phyloP scores from a whole-genome alignment of 352 stramenopile species.

The Pythium brachiatum region DNA sequence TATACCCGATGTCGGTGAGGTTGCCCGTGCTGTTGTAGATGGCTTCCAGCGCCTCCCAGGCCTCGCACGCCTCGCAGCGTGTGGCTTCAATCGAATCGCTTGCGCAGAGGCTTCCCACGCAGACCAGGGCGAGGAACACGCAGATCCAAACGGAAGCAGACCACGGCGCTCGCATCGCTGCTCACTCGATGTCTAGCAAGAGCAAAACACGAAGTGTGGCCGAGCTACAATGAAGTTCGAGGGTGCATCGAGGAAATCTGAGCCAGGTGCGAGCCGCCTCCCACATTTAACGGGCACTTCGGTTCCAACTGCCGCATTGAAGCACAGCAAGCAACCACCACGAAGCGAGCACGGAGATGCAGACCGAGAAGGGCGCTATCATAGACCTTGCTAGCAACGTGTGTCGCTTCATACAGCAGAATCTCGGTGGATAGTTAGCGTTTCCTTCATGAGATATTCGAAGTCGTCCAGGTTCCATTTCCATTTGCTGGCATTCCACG shows the following conservation, averaged over 20 bases:
- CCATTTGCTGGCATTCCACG: neutral
- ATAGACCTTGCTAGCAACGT: too few relatives aligned
- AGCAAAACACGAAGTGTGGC: neutral
- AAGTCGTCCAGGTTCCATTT: neutral
- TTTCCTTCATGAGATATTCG: too few relatives aligned
- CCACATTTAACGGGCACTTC: neutral
- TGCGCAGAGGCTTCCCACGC: neutral
- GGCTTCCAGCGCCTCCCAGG: slow-evolving; percentile 10
- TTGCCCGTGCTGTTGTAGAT: slow-evolving; percentile 25
- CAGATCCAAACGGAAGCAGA: neutral
- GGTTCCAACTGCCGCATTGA: neutral
- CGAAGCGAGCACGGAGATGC: too few relatives aligned
- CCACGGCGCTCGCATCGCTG: neutral
- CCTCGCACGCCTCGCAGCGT: slow-evolving; percentile 6
- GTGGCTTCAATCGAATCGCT: neutral
- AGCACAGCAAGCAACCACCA: too few relatives aligned
- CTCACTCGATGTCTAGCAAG: neutral
- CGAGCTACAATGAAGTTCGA: neutral
- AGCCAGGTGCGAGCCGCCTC: neutral
- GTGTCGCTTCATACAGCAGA: too few relatives aligned
- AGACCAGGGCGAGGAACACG: neutral
- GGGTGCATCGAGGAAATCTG: neutral
- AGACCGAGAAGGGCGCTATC: too few relatives aligned
- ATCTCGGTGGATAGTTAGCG: too few relatives aligned
- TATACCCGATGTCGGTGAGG: slow-evolving; percentile 17